Conservation (phyloP, 2,329 filamentous ascomycete genomes). For the Colletotrichum sp. region DNA sequence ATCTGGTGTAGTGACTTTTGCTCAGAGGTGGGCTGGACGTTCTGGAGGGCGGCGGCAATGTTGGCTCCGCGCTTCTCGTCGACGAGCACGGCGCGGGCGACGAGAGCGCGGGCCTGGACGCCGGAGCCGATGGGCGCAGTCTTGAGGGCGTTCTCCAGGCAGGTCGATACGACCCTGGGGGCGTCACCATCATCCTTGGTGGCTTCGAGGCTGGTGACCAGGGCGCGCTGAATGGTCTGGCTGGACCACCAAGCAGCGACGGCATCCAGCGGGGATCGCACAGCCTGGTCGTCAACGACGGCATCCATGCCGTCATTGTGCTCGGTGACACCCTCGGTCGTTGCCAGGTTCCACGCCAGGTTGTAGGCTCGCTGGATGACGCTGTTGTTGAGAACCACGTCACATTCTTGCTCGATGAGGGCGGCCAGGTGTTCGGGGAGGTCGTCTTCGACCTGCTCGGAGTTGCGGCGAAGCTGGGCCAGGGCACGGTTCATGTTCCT, state of each 20-base stretch:
- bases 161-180: slow-evolving; percentile 43
- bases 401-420: slow-evolving; percentile 79
- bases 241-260: slow-evolving; percentile 90
- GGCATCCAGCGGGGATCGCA: slow-evolving; percentile 86
- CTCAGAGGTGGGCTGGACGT: slow-evolving; percentile 48
- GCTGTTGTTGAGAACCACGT: slow-evolving; percentile 77
- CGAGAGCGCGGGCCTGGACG: slow-evolving; percentile 65
- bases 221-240: slow-evolving; percentile 70
- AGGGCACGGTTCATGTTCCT: slow-evolving; percentile 64
- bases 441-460: slow-evolving; percentile 62
- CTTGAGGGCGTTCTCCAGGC: slow-evolving; percentile 72
- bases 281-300: slow-evolving; percentile 84
- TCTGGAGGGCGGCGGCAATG: slow-evolving; percentile 61
- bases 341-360: slow-evolving; percentile 84
- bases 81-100: slow-evolving; percentile 62
- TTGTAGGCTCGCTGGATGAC: slow-evolving; percentile 89
- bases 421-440: slow-evolving; percentile 78
- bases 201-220: slow-evolving; percentile 66
- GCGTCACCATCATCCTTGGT: slow-evolving; percentile 49
- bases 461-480: slow-evolving; percentile 44
- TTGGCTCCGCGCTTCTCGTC: slow-evolving; percentile 58
- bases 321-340: slow-evolving; percentile 66
- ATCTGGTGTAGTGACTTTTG: slow-evolving; percentile 34
- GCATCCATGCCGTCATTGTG: slow-evolving; percentile 77
- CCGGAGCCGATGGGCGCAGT: slow-evolving; percentile 80